Percentiles rank a stretch among this genome's conserved stretches.
These are phyloP conservation scores for Mucor plumbeus DNA, from an alignment of 371 early-diverging fungal genomes.

Conservation along the genomic window DNA sequence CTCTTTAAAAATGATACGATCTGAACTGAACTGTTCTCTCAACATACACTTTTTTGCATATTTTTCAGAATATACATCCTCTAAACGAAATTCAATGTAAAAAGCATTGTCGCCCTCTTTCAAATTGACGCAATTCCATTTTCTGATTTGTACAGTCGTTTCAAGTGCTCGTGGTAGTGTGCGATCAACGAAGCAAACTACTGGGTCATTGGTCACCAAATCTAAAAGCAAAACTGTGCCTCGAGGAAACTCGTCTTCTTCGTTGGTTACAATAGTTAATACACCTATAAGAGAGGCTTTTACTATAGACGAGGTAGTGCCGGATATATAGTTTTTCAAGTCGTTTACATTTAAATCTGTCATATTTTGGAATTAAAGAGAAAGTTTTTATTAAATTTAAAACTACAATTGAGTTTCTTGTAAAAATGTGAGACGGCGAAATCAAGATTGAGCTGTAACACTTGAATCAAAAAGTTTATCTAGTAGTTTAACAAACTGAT, in stretches of 20 bases:
- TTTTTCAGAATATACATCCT: slow-evolving; percentile 2
- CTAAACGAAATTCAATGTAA: slow-evolving; percentile 20
- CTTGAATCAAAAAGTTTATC: too few relatives aligned
- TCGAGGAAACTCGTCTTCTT: neutral
- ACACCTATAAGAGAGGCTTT: neutral
- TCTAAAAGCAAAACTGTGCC: slow-evolving; percentile 2
- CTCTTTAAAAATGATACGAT: neutral
- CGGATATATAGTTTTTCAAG: neutral
- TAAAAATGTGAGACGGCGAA: too few relatives aligned
- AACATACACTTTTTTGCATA: neutral
- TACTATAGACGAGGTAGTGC: neutral
- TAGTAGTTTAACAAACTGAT: too few relatives aligned
- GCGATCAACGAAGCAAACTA: slow-evolving; percentile 22
- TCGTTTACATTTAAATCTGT: neutral
- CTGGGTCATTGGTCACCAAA: neutral
- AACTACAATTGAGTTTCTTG: too few relatives aligned
- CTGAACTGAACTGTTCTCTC: neutral
- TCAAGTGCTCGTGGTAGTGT: slow-evolving; percentile 7
- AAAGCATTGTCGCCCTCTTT: neutral
- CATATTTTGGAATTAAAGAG: too few relatives aligned
- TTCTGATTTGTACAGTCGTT: slow-evolving; percentile 1
- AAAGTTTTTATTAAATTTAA: too few relatives aligned
- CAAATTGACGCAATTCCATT: slow-evolving; percentile 24
- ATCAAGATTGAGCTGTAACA: too few relatives aligned
- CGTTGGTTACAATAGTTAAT: neutral